These are phyloP conservation scores for Phytophthora capsici DNA, from an alignment of 352 stramenopile genomes.

Conservation along the genomic window DNA sequence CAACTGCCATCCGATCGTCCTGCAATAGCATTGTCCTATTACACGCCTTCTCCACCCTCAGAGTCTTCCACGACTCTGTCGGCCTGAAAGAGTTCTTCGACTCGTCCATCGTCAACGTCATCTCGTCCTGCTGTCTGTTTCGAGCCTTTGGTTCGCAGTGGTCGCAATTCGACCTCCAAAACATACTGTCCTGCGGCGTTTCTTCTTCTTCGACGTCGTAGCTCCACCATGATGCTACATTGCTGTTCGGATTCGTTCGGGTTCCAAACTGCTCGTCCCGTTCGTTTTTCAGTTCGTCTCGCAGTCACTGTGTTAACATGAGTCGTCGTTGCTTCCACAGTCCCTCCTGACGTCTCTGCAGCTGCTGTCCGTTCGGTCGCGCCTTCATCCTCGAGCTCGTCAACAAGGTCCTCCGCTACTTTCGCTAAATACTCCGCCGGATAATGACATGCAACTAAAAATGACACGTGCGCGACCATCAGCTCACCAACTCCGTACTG, in stretches of 20 bases:
- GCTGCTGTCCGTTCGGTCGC: neutral
- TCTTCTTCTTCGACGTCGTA: neutral
- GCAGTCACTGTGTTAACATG: neutral
- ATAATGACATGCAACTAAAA: constrained; percentile 9
- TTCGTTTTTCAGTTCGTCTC: neutral
- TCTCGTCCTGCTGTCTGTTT: neutral
- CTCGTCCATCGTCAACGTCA: neutral
- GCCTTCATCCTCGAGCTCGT: constrained; percentile 8
- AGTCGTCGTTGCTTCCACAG: neutral
- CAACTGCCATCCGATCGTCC: too few species aligned
- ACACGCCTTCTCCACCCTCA: neutral
- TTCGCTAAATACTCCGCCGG: neutral
- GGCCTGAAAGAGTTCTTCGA: too few species aligned
- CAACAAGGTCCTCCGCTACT: neutral
- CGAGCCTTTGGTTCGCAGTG: too few species aligned
- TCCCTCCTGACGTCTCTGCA: neutral
- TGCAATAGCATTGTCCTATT: too few species aligned
- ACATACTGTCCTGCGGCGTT: neutral
- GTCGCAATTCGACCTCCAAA: constrained; percentile 1
- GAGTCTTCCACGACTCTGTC: constrained; percentile 14
- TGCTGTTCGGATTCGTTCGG: too few species aligned
- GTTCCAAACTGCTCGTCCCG: neutral
- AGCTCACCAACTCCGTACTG: neutral
- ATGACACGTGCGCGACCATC: constrained; percentile 5
- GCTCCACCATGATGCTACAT: neutral